Evolutionary conservation across 2,329 filamentous ascomycete species (phyloP), one percentile per base, ranked within the genome.

Genomic region (Colletotrichum gloeosporioides): DNA sequence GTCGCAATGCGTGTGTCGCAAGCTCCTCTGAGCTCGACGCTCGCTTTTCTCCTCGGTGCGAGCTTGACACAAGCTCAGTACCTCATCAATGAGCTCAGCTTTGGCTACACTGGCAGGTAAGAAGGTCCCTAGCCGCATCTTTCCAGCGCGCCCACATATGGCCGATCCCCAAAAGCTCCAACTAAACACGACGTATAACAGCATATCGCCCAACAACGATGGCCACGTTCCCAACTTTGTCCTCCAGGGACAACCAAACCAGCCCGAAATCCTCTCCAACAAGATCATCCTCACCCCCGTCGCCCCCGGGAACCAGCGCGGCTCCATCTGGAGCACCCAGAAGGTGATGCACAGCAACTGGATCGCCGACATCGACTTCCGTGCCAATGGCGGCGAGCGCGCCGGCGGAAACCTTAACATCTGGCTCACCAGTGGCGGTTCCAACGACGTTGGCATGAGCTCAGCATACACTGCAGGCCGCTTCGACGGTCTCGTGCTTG

Each of bases 231-330:
- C 91, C 77, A 85, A 90, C 82, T 93, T 91, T 82, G 83, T 85
- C 74, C 83, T 92, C 77, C 85, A 88, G 71, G 91, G 91, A 82
- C 87, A 87, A 61, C 95, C 91, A 32, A 83, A 86, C 77, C 79
- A 84, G 44, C 92, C 92, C 79, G 90, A 94, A 81, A 84, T 94
- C 76, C 91, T 98, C 76, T 98, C 96, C 79, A 96, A 99, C 89
- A 95, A 96, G 84, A 83, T 99, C 76, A 94, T 99, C 83, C 91
- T 99, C 73, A 99, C 97, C 2, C 96, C 97, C 13, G 93, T 96
- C 16, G 93, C 93, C 65, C 95, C 96, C 8, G 97, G 97, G 71
- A 96, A 96, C 85, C 93, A 95, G 82, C 92, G 96, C 83, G 95
- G 95, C 77, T 93, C 95, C 66, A 84, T 97, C 79, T 99, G 97